These are phyloP conservation scores for Acanthamoeba triangularis DNA, from an alignment of 208 protist species.

Conservation along the genomic window DNA sequence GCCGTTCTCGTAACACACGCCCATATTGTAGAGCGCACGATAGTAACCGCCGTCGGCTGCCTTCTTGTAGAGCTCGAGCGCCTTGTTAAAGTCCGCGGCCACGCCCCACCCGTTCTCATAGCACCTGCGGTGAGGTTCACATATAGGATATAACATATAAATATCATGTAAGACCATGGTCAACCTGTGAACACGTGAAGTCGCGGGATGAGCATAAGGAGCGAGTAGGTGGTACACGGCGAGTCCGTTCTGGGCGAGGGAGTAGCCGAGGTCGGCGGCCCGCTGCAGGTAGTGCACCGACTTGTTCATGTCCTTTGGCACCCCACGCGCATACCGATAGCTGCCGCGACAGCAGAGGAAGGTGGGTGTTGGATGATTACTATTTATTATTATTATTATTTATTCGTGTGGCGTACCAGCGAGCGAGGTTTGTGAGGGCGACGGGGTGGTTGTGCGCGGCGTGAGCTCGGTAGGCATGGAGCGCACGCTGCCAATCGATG, in stretches of 20 bases:
- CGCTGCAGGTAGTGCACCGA: neutral
- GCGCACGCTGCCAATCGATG: neutral
- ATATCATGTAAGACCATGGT: too few species aligned
- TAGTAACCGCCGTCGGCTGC: neutral
- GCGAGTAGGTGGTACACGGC: too few species aligned
- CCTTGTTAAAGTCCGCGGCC: neutral
- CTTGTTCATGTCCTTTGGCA: neutral
- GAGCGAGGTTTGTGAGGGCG: constrained; percentile 14
- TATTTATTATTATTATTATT: neutral
- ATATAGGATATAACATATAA: too few species aligned
- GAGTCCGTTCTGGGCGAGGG: neutral
- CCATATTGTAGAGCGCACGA: neutral
- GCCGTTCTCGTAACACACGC: constrained; percentile 1
- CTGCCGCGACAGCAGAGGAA: neutral
- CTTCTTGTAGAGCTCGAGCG: constrained; percentile 22
- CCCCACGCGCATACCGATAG: neutral
- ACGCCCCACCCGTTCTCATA: constrained; percentile 15
- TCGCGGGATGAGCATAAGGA: too few species aligned
- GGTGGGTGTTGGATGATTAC: neutral
- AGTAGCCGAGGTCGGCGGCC: neutral
- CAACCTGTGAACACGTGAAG: too few species aligned
- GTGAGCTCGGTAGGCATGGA: neutral
- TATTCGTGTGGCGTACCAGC: neutral
- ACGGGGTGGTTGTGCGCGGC: neutral
- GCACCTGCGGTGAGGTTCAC: neutral